Conservation (phyloP, 805 yeast genomes). For the Zygosaccharomyces lentus region DNA sequence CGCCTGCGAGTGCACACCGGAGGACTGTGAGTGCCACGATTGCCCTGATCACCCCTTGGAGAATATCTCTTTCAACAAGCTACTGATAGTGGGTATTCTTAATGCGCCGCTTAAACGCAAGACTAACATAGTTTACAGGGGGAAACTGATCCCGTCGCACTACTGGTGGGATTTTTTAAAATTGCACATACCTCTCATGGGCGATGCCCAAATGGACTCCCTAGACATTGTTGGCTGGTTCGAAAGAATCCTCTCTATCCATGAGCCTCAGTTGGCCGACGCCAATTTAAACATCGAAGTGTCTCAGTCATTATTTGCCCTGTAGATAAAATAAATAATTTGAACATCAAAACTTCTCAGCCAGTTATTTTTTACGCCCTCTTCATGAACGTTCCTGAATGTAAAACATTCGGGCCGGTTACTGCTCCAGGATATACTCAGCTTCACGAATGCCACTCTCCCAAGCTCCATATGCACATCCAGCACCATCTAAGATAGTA, state of each 20-base stretch:
- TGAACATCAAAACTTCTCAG: slow-evolving; percentile 5
- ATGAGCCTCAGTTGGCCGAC: slow-evolving; percentile 19
- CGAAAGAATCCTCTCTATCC: slow-evolving; percentile 21
- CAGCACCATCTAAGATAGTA: slow-evolving; percentile 79
- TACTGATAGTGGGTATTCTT: slow-evolving; percentile 26
- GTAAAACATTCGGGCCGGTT: neutral
- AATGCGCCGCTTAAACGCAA: slow-evolving; percentile 26
- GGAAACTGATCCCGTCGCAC: slow-evolving; percentile 30
- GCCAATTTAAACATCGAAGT: slow-evolving; percentile 8
- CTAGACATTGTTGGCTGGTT: slow-evolving; percentile 29
- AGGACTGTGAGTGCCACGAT: slow-evolving; percentile 22
- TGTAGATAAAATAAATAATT: slow-evolving; percentile 3
- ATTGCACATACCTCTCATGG: slow-evolving; percentile 26
- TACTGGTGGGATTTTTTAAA: slow-evolving; percentile 35
- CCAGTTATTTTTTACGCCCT: slow-evolving; percentile 6
- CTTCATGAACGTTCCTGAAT: neutral
- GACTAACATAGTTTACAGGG: slow-evolving; percentile 26
- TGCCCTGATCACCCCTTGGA: slow-evolving; percentile 30
- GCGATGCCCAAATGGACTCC: slow-evolving; percentile 19
- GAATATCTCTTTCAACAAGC: slow-evolving; percentile 25
- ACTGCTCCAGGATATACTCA: slow-evolving; percentile 29
- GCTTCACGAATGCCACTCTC: slow-evolving; percentile 65
- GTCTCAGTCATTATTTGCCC: slow-evolving; percentile 10
- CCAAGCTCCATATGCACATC: slow-evolving; percentile 92
- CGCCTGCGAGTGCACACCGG: slow-evolving; percentile 23